Evolutionary conservation across 768 basidiomycete species (phyloP).

Genomic region (Suillus occidentalis): DNA sequence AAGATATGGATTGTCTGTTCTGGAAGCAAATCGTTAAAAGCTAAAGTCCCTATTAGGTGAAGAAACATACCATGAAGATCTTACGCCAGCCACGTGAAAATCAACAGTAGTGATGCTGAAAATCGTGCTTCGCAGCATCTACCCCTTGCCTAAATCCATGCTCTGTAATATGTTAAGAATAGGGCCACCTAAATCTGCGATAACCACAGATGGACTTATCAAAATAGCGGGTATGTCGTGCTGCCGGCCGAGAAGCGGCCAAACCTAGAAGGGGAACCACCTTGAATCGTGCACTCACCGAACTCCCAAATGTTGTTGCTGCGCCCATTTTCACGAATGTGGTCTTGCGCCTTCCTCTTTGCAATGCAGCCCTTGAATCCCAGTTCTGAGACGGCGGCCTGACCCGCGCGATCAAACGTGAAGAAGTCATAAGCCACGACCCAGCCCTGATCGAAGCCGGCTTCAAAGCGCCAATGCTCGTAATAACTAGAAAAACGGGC

Average conservation of each 20-base stretch:
- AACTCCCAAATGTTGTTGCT: slow-evolving; percentile 63
- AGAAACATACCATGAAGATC: background rate
- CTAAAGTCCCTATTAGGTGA: background rate
- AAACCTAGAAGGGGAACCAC: slow-evolving; percentile 1
- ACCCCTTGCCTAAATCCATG: slow-evolving; percentile 65
- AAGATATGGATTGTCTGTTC: slow-evolving; percentile 3
- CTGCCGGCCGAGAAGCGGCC: slow-evolving; percentile 2
- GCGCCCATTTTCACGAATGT: slow-evolving; percentile 40
- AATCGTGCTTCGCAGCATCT: slow-evolving; percentile 41
- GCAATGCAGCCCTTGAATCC: slow-evolving; percentile 69
- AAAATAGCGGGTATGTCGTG: slow-evolving; percentile 6
- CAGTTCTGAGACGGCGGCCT: slow-evolving; percentile 46
- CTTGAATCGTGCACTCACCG: slow-evolving; percentile 37
- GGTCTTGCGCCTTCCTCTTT: slow-evolving; percentile 42
- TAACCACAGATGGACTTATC: slow-evolving; percentile 1
- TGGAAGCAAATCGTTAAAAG: slow-evolving; percentile 4
- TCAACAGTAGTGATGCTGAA: slow-evolving; percentile 34
- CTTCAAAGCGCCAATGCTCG: slow-evolving; percentile 65
- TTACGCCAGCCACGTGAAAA: background rate
- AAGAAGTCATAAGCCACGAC: slow-evolving; percentile 66
- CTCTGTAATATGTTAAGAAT: slow-evolving; percentile 32
- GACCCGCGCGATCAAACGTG: slow-evolving; percentile 17
- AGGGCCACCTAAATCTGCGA: slow-evolving; percentile 15
- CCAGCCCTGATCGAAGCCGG: slow-evolving; percentile 73
- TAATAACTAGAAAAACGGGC: slow-evolving; percentile 53